A percentile compares a stretch with the other conserved stretches of the same genome.
Conservation (phyloP, 2,329 filamentous ascomycete species). For the Xylariaceae sp. region DNA sequence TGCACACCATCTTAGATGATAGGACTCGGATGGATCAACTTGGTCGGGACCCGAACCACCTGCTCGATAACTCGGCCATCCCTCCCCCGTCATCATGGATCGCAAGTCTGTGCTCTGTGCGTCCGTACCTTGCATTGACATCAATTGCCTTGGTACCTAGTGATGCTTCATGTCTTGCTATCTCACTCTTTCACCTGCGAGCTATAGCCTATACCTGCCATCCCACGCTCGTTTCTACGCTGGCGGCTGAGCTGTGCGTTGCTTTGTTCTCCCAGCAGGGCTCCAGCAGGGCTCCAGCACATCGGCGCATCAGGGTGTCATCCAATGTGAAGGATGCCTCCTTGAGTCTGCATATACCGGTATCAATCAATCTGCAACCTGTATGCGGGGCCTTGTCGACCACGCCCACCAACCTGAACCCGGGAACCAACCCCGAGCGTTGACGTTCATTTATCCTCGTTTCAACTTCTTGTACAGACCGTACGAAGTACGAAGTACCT, state of each 20-base stretch:
- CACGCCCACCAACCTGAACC: conserved; percentile 21
- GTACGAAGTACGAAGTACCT: no score
- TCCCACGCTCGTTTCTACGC: no score
- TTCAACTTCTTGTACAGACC: conserved; percentile 22
- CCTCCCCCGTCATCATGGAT: conserved; percentile 2
- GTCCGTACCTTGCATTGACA: conserved; percentile 29
- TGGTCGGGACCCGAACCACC: no score
- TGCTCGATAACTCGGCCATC: no score
- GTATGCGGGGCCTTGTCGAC: conserved; percentile 20
- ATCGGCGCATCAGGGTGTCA: neutral
- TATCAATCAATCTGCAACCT: conserved; percentile 28
- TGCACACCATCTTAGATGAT: no score
- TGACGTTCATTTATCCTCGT: conserved; percentile 19
- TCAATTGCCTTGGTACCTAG: no score
- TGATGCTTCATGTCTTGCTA: no score
- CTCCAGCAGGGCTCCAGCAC: no score
- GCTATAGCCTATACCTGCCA: no score
- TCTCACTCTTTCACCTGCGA: no score
- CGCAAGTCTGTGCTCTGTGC: conserved; percentile 20
- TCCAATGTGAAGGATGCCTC: conserved; percentile 5
- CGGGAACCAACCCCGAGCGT: conserved; percentile 23
- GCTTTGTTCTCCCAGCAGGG: neutral
- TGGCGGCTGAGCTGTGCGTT: no score
- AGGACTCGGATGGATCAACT: no score
- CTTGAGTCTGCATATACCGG: conserved; percentile 21